Evolutionary conservation across 495 filamentous ascomycete genomes (phyloP).

Genomic region (Penicillium goetzii): DNA sequence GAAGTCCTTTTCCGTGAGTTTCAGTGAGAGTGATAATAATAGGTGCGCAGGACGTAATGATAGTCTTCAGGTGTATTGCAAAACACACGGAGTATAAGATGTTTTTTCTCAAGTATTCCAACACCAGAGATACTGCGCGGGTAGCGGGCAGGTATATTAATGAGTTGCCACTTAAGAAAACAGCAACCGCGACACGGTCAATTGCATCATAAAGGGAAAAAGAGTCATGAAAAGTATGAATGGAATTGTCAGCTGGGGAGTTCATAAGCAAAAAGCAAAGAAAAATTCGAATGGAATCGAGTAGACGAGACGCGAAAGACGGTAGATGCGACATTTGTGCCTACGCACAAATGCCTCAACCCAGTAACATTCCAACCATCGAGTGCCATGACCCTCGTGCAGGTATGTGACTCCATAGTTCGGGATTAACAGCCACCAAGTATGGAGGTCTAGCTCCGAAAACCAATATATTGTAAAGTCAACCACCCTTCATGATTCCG

Average conservation of each 20-base stretch:
- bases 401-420: constrained; percentile 20
- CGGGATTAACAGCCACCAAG: constrained; percentile 1
- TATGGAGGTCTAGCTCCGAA: constrained; percentile 4
- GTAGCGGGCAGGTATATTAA: constrained; percentile 14
- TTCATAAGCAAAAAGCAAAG: constrained; percentile 24
- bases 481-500: constrained; percentile 13
- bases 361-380: constrained; percentile 30
- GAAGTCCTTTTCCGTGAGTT: neutral
- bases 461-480: constrained; percentile 7
- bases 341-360: constrained; percentile 51
- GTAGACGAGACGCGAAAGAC: constrained; percentile 17
- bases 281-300: constrained; percentile 20
- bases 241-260: constrained; percentile 10
- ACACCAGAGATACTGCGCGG: constrained; percentile 12
- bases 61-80: neutral
- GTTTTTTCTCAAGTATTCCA: neutral
- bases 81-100: neutral
- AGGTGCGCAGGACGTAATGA: neutral
- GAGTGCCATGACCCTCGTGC: constrained; percentile 18
- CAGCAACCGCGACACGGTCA: constrained; percentile 14
- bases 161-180: constrained; percentile 12
- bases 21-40: neutral
- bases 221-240: constrained; percentile 5
- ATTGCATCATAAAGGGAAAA: constrained; percentile 18
- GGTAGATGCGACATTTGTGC: constrained; percentile 47